Evolutionary conservation across 805 yeast species (phyloP), one percentile per base, ranked within the genome.

Genomic region (Saccharomycopsis schoenii): DNA sequence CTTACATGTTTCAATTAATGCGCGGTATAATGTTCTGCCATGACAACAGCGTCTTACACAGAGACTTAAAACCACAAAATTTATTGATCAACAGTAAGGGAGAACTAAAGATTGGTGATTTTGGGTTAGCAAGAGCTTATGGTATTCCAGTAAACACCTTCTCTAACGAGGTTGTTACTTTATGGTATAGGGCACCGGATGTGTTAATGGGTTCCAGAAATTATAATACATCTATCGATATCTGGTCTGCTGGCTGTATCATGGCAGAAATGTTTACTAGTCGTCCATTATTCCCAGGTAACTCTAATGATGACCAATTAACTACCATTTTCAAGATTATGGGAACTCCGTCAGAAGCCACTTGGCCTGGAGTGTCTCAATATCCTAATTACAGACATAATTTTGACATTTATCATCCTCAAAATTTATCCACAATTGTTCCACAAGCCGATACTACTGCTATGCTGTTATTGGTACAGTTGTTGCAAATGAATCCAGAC

Each of bases 261-360:
- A 82, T 94, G 72, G 98, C 97, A 2, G 99, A 94, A 71, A 93
- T 94, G 98, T 87, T 94, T 70, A 89, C 97, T n/a, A 97, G 99
- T 39, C 86, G 93, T 69, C 98, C 99, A 0, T 77, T 94, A 58
- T 94, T 94, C 73, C 97, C 98, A 21, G 99, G 99, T 39, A 85
- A 93, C 12, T 89, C 96, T 50, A 96, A 93, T 73, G 97, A 94
- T 60, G 99, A 94, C 74, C 98, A 94, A 73, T 80, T 94, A 67
- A 82, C 86, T 73, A 89, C 89, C 71, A 94, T 94, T 58, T 94
- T 94, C 77, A 83, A 96, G 71, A 78, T 92, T 29, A 84, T 94
- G 88, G 99, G 99, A 24, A 94, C 99, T 1, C 99, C 99, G 50
- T 89, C 86, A 69, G 99, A 94, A 73, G 78, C 86, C 64, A 86